Evolutionary conservation across 2,329 filamentous ascomycete genomes (phyloP), one percentile per base, ranked within the genome.

Genomic region (Hypoxylon rubiginosum): DNA sequence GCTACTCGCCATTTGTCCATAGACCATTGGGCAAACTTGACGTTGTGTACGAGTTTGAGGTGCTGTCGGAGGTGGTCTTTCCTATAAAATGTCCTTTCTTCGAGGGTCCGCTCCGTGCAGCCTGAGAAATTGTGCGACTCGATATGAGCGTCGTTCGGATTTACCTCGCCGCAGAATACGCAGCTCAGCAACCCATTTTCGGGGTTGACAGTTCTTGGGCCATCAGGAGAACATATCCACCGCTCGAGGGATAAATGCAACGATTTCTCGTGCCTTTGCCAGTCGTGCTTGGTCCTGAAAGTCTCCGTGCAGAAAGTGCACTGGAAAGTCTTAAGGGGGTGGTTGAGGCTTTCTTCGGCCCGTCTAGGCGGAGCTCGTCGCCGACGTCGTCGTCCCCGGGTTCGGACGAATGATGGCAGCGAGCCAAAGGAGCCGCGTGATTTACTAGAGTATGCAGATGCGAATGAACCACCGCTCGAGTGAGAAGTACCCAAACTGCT

Each of bases 211-310:
- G 84, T 84, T 5, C 79, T 82, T 15, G 86, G 79, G 0, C 88
- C 88, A 48, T 87, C 83, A 48, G 87, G 88, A 3, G 85, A 84
- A 73, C 86, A 92, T 64, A 89, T 86, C 91, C 85, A 92, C 61
- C 83, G 83, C 79, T 88, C 88, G 0, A 91, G 85, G 6, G 87
- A 92, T 71, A 87, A 78, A 75, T 86, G 90, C 68, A 89, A 81
- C 54, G 88, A 89, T 70, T 90, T 90, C 73, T 93, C 90, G 75
- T 92, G 90, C 63, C 90, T 82, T 72, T 90, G 88, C 88, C 88
- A 91, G 76, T 91, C 88, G 72, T 91, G 87, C 75, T 91, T 91
- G 3, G 88, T 90, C 69, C 88, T 82, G 77, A 90, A 91, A 0
- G 87, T 89, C 69, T 90, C 88, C 6, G 88, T 90, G 76, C 88